A percentile compares a stretch with the other conserved stretches of the same genome.
These are phyloP conservation scores for grape (Vitis vinifera) DNA, from an alignment of 164 flowering plant species.

Conservation along the genomic window ASM3070453v1 NC_081822.1:32368501-32369000, in stretches of 20 bases:
- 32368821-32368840: slow-evolving; percentile 65
- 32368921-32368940: slow-evolving; percentile 88
- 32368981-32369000: slow-evolving; percentile 47
- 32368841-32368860: slow-evolving; percentile 79
- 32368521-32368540: slow-evolving; percentile 68
- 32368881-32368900: slow-evolving; percentile 81
- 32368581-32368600: slow-evolving; percentile 54
- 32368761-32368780: slow-evolving; percentile 90
- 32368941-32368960: slow-evolving; percentile 79
- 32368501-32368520: slow-evolving; percentile 51
- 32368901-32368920: slow-evolving; percentile 47
- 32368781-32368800: slow-evolving; percentile 53
- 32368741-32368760: slow-evolving; percentile 77
- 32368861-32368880: slow-evolving; percentile 74
- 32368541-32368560: slow-evolving; percentile 66
- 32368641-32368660: slow-evolving; percentile 84
- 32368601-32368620: slow-evolving; percentile 39
- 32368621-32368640: slow-evolving; percentile 80
- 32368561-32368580: slow-evolving; percentile 90
- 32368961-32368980: slow-evolving; percentile 71
- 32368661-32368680: slow-evolving; percentile 83
- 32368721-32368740: slow-evolving; percentile 76
- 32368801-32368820: slow-evolving; percentile 61
- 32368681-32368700: slow-evolving; percentile 62
- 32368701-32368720: slow-evolving; percentile 61